Evolutionary conservation across 1,139 yeast genomes (phyloP).

Genomic region (Suhomyces bolitotheri): DNA sequence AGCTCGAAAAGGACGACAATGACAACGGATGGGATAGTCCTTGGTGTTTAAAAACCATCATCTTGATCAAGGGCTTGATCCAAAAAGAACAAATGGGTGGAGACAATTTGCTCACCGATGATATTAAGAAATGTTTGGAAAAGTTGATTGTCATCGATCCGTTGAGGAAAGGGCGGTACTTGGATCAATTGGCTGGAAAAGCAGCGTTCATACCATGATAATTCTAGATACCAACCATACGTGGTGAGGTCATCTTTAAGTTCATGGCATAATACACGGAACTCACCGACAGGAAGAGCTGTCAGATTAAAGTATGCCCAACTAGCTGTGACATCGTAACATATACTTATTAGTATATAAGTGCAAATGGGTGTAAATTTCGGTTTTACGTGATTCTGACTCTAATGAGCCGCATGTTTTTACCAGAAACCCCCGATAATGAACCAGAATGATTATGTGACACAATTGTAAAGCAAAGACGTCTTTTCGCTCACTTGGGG

Average conservation of each 20-base stretch:
- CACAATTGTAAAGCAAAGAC: too few relatives aligned
- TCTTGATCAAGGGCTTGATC: slow-evolving; percentile 43
- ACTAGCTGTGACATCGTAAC: too few relatives aligned
- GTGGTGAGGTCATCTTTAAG: neutral
- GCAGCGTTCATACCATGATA: slow-evolving; percentile 13
- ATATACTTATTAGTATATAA: too few relatives aligned
- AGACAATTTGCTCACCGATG: slow-evolving; percentile 20
- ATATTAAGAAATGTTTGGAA: slow-evolving; percentile 32
- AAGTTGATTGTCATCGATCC: slow-evolving; percentile 66
- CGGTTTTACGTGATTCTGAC: too few relatives aligned
- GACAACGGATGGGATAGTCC: slow-evolving; percentile 53
- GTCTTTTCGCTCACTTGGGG: too few relatives aligned
- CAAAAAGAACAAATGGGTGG: slow-evolving; percentile 17
- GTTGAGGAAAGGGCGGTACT: slow-evolving; percentile 61
- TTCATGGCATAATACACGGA: neutral
- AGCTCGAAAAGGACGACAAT: slow-evolving; percentile 58
- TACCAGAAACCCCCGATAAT: too few relatives aligned
- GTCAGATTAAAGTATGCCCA: too few relatives aligned
- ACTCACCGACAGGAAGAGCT: too few relatives aligned
- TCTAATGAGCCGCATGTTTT: too few relatives aligned
- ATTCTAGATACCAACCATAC: slow-evolving; percentile 2
- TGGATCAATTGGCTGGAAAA: slow-evolving; percentile 34
- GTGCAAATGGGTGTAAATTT: too few relatives aligned
- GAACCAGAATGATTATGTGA: too few relatives aligned
- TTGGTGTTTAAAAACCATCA: slow-evolving; percentile 66